phyloP scores from a whole-genome alignment of 2,329 filamentous ascomycete species.

The Chaetomiaceae sp. region DNA sequence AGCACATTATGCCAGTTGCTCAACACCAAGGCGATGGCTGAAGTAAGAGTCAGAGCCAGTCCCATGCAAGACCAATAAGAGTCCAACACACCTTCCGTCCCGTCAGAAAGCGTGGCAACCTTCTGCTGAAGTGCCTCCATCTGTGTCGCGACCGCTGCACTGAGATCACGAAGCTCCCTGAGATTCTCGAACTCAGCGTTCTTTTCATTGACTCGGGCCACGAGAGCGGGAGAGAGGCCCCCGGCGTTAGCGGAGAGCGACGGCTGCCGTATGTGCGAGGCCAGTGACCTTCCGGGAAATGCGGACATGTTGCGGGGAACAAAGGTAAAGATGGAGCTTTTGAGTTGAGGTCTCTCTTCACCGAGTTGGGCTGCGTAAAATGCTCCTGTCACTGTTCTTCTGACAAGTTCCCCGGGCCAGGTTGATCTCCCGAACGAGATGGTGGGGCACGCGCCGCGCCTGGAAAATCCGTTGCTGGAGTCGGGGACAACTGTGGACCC shows the following conservation, averaged over 20 bases:
- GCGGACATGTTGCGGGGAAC: constrained; percentile 45
- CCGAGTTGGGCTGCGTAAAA: too few relatives aligned
- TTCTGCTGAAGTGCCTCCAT: constrained; percentile 81
- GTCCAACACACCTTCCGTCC: constrained; percentile 63
- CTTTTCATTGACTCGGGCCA: constrained; percentile 79
- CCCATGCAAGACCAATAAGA: neutral
- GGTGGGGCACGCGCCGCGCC: constrained; percentile 1
- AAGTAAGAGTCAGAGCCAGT: constrained; percentile 7
- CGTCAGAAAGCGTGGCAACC: constrained; percentile 70
- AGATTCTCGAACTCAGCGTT: constrained; percentile 76
- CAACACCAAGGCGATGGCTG: constrained; percentile 78
- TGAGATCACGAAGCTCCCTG: constrained; percentile 72
- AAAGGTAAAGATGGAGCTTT: neutral
- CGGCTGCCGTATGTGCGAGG: constrained; percentile 63
- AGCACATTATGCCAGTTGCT: constrained; percentile 87
- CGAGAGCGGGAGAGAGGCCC: constrained; percentile 64
- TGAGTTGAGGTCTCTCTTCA: too few relatives aligned
- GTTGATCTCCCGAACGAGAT: too few relatives aligned
- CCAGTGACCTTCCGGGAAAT: constrained; percentile 52
- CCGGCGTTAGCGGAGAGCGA: constrained; percentile 46
- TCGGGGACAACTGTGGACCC: neutral
- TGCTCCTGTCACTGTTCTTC: too few relatives aligned
- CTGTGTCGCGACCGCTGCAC: constrained; percentile 70
- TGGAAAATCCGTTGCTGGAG: neutral
- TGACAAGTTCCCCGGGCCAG: too few relatives aligned